Conservation (phyloP, 352 stramenopile species). For the Pythium diclinum region DNA sequence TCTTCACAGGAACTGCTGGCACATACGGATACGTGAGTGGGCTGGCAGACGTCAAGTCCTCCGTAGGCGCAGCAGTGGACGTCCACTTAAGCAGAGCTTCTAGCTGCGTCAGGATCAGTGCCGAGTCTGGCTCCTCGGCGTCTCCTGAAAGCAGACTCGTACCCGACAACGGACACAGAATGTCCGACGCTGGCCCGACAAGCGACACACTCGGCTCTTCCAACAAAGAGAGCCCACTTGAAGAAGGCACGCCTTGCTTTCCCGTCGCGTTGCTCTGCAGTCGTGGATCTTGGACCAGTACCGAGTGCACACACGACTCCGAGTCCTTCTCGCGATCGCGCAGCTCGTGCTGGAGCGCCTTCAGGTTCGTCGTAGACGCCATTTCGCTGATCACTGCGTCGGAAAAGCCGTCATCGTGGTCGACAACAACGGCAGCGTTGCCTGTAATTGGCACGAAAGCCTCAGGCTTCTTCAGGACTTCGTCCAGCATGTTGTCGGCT, state of each 20-base stretch:
- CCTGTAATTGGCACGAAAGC: neutral
- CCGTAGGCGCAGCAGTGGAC: slow-evolving; percentile 15
- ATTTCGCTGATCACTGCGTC: neutral
- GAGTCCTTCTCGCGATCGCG: neutral
- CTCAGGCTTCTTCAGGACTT: slow-evolving; percentile 7
- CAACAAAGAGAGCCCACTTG: slow-evolving; percentile 30
- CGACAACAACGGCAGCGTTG: slow-evolving; percentile 16
- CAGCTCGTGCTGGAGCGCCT: slow-evolving; percentile 7
- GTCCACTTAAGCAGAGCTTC: slow-evolving; percentile 57
- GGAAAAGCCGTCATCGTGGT: slow-evolving; percentile 55
- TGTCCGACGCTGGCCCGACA: slow-evolving; percentile 27
- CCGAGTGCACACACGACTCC: slow-evolving; percentile 28
- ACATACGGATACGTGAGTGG: slow-evolving; percentile 31
- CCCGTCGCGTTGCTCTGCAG: slow-evolving; percentile 7
- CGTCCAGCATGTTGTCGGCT: slow-evolving; percentile 36
- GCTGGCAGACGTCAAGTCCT: neutral
- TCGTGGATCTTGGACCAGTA: slow-evolving; percentile 48
- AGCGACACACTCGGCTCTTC: slow-evolving; percentile 39
- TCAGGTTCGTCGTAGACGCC: slow-evolving; percentile 18
- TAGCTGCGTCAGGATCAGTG: slow-evolving; percentile 52
- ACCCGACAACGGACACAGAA: slow-evolving; percentile 59
- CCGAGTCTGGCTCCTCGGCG: slow-evolving; percentile 63
- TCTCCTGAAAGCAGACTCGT: slow-evolving; percentile 34
- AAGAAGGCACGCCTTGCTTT: neutral
- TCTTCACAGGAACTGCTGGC: slow-evolving; percentile 5